Evolutionary conservation across 1,284 basidiomycete species (phyloP).

Genomic region (Sphaerobolus stellatus): DNA sequence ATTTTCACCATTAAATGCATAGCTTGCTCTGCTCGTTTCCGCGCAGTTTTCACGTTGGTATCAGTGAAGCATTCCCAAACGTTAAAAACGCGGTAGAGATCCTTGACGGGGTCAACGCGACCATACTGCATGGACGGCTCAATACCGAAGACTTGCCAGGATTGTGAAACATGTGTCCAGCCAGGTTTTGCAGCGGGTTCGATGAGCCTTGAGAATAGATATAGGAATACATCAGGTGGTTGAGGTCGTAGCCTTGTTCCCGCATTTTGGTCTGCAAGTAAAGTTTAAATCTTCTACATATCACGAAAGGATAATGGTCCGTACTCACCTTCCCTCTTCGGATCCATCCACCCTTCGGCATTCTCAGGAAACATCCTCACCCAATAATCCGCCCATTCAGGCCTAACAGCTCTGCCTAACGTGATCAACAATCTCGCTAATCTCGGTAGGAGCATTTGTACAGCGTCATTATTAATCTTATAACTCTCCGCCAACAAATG

Average conservation of each 20-base stretch:
- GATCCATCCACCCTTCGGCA: slow-evolving; percentile 54
- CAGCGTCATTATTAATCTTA: slow-evolving; percentile 51
- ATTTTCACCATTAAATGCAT: slow-evolving; percentile 59
- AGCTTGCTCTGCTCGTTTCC: slow-evolving; percentile 64
- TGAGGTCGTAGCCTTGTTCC: slow-evolving; percentile 19
- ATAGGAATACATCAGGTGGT: slow-evolving; percentile 38
- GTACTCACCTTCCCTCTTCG: slow-evolving; percentile 20
- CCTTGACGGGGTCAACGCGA: slow-evolving; percentile 50
- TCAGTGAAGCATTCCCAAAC: slow-evolving; percentile 56
- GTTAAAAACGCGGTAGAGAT: slow-evolving; percentile 41
- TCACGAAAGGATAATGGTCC: not conserved
- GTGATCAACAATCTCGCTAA: slow-evolving; percentile 31
- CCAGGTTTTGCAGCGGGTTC: slow-evolving; percentile 9
- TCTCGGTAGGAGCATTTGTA: slow-evolving; percentile 33
- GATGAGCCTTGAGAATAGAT: slow-evolving; percentile 26
- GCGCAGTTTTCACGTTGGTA: slow-evolving; percentile 43
- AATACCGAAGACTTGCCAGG: slow-evolving; percentile 9
- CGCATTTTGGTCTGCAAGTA: not conserved
- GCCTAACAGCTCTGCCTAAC: slow-evolving; percentile 53
- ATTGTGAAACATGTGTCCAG: slow-evolving; percentile 8
- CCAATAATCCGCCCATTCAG: slow-evolving; percentile 90
- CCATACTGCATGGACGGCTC: slow-evolving; percentile 42
- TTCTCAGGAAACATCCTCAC: slow-evolving; percentile 68
- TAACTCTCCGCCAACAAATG: slow-evolving; percentile 72
- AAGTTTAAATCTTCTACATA: not conserved